Evolutionary conservation across 2,329 filamentous ascomycete species (phyloP), one percentile per base, ranked within the genome.

Genomic region (Beauveria asiatica): DNA sequence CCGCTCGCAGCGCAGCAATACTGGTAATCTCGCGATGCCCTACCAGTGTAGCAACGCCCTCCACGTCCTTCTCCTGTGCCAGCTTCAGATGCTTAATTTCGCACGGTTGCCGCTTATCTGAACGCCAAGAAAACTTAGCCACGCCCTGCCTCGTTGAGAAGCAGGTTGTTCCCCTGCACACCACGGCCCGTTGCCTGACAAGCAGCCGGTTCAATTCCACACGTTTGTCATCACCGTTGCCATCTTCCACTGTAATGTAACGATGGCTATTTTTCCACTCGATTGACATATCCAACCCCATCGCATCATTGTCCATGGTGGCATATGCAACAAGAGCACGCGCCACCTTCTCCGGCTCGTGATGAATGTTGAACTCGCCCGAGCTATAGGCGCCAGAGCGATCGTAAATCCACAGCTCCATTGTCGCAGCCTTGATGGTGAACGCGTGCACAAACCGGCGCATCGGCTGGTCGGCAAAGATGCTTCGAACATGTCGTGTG

Each of bases 381-480:
- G 62, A 64, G 51, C 62, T 64, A 44, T 64, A 64, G 11, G 50
- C 17, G 7, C 61, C 61, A 33, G 61, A 62, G 16, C 57, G 57
- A 45, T 62, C 61, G 33, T 46, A 61, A 19, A 62, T 49, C 61
- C 61, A 62, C 16, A 62, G 58, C 42, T 61, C 53, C 58, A 62
- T 62, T 19, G 33, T 55, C 2, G 45, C 37, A 49, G 27, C 57
- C 21, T 27, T 45, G 50, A 62, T 41, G 16, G 61, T 61, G 21
- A 62, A 62, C 9, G 57, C 57, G 45, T 62, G 61, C 5, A 62
- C 61, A 44, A 62, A 67, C 2, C 64, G 61, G 27, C 67, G 66
- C 1, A 65, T 65, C 2, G 67, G 67, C 13, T 68, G 63, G 51
- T 64, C 60, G 17, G n/a, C 13, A 45, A 61, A 62, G 50, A 62